These are phyloP conservation scores for Nicotiana rustica DNA, from an alignment of 305 asterid genomes.

Conservation along the genomic window DNA sequence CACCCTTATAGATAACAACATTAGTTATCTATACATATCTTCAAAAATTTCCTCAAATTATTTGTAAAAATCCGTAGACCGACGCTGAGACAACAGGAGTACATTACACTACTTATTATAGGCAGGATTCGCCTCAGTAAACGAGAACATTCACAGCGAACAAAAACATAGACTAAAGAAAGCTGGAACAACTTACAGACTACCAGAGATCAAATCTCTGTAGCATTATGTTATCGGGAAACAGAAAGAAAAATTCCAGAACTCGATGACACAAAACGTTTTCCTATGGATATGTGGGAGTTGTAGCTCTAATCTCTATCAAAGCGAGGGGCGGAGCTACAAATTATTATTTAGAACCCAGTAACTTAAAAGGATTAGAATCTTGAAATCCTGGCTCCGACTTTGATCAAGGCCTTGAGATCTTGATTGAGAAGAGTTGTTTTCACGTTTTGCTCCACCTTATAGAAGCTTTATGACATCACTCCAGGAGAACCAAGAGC, in stretches of 20 bases:
- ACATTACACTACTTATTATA: neutral
- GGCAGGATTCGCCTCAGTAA: neutral
- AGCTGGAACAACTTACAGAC: neutral
- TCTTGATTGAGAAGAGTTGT: neutral
- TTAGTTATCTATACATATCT: neutral
- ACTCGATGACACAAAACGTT: neutral
- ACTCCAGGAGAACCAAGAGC: neutral
- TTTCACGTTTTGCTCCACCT: neutral
- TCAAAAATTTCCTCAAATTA: neutral
- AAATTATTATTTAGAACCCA: no score
- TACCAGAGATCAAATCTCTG: neutral
- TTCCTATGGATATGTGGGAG: constrained; percentile 21
- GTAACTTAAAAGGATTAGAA: no score
- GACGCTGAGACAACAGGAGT: neutral
- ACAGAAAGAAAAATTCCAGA: constrained; percentile 10
- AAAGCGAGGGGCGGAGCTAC: no score
- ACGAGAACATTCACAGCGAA: neutral
- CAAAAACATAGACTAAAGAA: constrained; percentile 9
- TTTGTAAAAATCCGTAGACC: neutral
- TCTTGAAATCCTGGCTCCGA: no score
- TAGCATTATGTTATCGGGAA: neutral
- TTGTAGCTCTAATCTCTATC: neutral
- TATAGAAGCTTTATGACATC: neutral
- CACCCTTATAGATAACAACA: neutral
- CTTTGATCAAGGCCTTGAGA: neutral